A percentile compares a stretch with the other conserved stretches of the same genome.
phyloP scores from a whole-genome alignment of 805 yeast species.

The Clavispora santaluciae region DNA sequence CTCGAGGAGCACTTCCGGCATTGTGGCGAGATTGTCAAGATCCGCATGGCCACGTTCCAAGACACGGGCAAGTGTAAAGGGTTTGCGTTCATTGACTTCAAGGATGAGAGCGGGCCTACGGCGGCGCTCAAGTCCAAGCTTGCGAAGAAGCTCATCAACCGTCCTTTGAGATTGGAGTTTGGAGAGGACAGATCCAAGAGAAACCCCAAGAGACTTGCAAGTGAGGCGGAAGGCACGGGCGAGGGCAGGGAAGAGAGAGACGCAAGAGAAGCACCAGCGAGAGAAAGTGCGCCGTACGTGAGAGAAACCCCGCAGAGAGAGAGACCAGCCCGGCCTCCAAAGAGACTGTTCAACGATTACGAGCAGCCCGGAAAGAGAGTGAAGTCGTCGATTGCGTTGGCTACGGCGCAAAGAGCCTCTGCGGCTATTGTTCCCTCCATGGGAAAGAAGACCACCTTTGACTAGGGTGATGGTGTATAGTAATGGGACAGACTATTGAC shows the following conservation, averaged over 20 bases:
- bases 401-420: constrained; percentile 82
- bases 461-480: constrained; percentile 22
- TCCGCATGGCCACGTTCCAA: constrained; percentile 97
- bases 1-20: constrained; percentile 80
- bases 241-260: constrained; percentile 4
- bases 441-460: constrained; percentile 83
- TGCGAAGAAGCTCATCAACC: constrained; percentile 61
- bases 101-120: constrained; percentile 74
- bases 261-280: constrained; percentile 8
- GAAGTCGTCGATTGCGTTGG: constrained; percentile 80
- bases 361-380: constrained; percentile 42
- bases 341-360: constrained; percentile 12
- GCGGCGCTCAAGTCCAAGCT: constrained; percentile 70
- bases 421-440: constrained; percentile 83
- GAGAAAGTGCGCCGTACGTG: constrained; percentile 1
- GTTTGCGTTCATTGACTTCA: constrained; percentile 87
- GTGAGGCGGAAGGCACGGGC: constrained; percentile 18
- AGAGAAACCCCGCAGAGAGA: constrained; percentile 3
- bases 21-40: constrained; percentile 79
- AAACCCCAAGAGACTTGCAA: constrained; percentile 39
- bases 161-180: constrained; percentile 79
- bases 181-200: constrained; percentile 93
- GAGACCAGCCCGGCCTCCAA: constrained; percentile 8
- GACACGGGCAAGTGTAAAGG: constrained; percentile 97
- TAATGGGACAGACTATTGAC: neutral